Percentiles rank a stretch among this genome's conserved stretches.
Conservation (phyloP, 805 yeast species). For the Wickerhamomyces alni region DNA sequence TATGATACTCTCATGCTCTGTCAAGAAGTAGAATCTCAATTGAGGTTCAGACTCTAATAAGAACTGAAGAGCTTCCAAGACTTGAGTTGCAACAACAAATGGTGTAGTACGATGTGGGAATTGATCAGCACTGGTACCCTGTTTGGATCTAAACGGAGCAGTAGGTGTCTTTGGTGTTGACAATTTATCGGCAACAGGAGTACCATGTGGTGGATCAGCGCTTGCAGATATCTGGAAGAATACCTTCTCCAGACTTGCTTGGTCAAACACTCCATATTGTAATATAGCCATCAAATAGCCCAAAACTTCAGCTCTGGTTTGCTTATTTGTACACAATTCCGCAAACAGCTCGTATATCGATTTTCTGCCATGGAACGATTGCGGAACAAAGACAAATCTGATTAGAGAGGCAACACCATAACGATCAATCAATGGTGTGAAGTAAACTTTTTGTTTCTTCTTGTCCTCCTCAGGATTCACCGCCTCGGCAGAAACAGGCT, state of each 20-base stretch:
- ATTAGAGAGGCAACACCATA: constrained; percentile 69
- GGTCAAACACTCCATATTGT: constrained; percentile 68
- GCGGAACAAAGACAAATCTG: constrained; percentile 69
- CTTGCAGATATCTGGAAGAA: constrained; percentile 51
- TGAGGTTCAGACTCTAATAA: constrained; percentile 62
- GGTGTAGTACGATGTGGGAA: constrained; percentile 62
- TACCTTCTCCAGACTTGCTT: constrained; percentile 52
- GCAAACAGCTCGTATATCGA: constrained; percentile 59
- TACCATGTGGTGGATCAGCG: constrained; percentile 6
- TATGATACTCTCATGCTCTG: constrained; percentile 58
- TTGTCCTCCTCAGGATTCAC: constrained; percentile 16
- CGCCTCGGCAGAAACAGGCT: too few species aligned
- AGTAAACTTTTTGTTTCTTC: constrained; percentile 35
- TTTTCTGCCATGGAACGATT: constrained; percentile 55
- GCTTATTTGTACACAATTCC: constrained; percentile 68
- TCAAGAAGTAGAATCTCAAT: constrained; percentile 66
- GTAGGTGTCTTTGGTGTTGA: constrained; percentile 10
- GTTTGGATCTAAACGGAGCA: constrained; percentile 33
- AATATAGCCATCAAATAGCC: constrained; percentile 61
- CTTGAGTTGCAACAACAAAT: constrained; percentile 66
- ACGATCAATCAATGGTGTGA: constrained; percentile 67
- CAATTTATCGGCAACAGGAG: background rate
- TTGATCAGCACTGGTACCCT: constrained; percentile 39
- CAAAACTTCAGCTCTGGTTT: constrained; percentile 69
- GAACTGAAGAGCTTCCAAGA: constrained; percentile 67